Percentiles rank a stretch among this genome's conserved stretches.
phyloP scores from a whole-genome alignment of 2,329 filamentous ascomycete species.

The Shiraia bambusicola region DNA sequence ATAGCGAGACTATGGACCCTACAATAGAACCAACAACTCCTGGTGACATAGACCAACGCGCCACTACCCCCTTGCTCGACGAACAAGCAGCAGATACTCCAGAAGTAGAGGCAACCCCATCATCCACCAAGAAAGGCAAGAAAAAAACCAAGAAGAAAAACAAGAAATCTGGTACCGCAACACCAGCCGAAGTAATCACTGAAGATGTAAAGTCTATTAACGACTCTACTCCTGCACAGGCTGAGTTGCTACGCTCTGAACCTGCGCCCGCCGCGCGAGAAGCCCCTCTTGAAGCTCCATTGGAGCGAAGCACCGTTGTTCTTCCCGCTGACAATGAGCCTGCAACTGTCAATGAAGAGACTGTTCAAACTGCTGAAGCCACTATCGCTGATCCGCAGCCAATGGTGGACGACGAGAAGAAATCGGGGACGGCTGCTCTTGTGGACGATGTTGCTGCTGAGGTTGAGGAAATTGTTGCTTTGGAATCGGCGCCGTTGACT shows the following conservation, averaged over 20 bases:
- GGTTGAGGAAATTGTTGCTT: neutral
- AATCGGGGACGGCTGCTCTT: slow-evolving; percentile 15
- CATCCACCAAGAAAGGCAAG: slow-evolving; percentile 16
- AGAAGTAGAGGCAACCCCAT: slow-evolving; percentile 3
- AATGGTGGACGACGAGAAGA: slow-evolving; percentile 20
- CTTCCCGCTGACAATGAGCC: too few species aligned
- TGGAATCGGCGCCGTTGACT: too few species aligned
- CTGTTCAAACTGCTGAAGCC: neutral
- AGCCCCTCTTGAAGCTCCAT: neutral
- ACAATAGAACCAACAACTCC: neutral
- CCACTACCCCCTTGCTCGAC: neutral
- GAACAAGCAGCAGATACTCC: neutral
- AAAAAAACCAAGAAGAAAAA: slow-evolving; percentile 39
- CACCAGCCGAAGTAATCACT: slow-evolving; percentile 5
- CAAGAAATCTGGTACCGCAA: slow-evolving; percentile 15
- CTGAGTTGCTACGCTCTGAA: slow-evolving; percentile 1
- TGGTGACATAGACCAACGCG: slow-evolving; percentile 1
- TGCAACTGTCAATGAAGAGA: neutral
- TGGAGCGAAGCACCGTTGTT: neutral
- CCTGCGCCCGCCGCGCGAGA: slow-evolving; percentile 1
- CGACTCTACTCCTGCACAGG: slow-evolving; percentile 2
- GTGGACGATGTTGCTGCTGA: slow-evolving; percentile 8
- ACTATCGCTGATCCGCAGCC: neutral
- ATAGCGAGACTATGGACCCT: neutral
- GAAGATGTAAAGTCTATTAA: neutral